Base-by-base conservation (phyloP, 495 filamentous ascomycete species). In the Letharia columbiana region DNA sequence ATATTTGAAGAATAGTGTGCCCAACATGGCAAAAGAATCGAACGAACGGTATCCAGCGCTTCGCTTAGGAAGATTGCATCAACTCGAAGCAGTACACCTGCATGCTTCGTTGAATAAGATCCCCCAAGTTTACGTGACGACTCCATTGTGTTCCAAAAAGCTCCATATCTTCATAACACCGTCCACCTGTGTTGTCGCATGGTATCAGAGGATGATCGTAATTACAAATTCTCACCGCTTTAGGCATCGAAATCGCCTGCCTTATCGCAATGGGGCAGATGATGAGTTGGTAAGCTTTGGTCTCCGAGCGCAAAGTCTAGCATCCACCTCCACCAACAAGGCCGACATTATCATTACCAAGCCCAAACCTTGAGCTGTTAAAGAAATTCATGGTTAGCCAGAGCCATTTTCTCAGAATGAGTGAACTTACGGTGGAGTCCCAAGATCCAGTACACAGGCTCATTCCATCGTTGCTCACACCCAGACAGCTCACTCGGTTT, bases 371-470 rank as follows among this genome's bases (percentile, higher is more conserved):
- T 91, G 81, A 93, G 89, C 90, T 93, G 69, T 67, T 72, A 66
- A 66, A 54, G 33, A 44, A 40, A 20, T 61, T n/a, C n/a, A 13
- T 23, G 5, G 37, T 69, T 63, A 68, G 63, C 54, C 11, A 8
- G 6, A 41, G 40, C 35, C 4, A 7, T 11, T 35, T 41, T 4
- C 23, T 40, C 9, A 31, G 5, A 35, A 45, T 60, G 7, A 35
- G 15, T 40, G 33, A 44, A 83, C 92, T 81, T 87, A 98, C 94
- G 78, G 96, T 83, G 71, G 95, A 96, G 80, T 98, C 94, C 94
- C 94, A 98, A 71, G 94, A 98, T 79, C 94, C 94, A 72, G 94
- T 98, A 83, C 94, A 98, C 81, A 98, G 83, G 80, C 94, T 98
- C 81, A 98, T 96, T 63, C 91, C 94, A 73, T 98, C 94, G 77